phyloP scores from a whole-genome alignment of 495 filamentous ascomycete species.

The Delitschia confertaspora region DNA sequence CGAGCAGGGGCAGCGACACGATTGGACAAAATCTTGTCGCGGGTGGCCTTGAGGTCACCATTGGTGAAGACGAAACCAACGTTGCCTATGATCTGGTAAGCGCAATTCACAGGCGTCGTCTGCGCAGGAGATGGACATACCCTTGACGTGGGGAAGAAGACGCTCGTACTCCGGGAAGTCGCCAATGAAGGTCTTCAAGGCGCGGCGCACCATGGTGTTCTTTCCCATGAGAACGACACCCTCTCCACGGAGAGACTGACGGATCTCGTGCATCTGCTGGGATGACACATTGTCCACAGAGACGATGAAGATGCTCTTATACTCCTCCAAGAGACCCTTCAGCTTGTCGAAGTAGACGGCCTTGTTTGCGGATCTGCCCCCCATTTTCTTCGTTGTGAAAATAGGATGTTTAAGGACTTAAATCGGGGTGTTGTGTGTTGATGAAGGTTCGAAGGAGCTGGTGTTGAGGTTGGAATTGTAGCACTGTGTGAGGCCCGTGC shows the following conservation, averaged over 20 bases:
- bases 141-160: slow-evolving; percentile 89
- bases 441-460: no score
- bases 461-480: background rate
- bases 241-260: slow-evolving; percentile 62
- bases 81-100: slow-evolving; percentile 48
- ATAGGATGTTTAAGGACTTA: slow-evolving; percentile 35
- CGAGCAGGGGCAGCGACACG: slow-evolving; percentile 94
- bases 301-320: slow-evolving; percentile 95
- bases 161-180: slow-evolving; percentile 96
- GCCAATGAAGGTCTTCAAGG: slow-evolving; percentile 84
- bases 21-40: slow-evolving; percentile 91
- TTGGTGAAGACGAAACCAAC: slow-evolving; percentile 99
- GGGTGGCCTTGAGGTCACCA: slow-evolving; percentile 78
- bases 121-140: slow-evolving; percentile 33
- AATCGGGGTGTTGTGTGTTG: no score
- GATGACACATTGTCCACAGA: slow-evolving; percentile 62
- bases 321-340: slow-evolving; percentile 63
- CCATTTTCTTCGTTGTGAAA: slow-evolving; percentile 72
- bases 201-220: slow-evolving; percentile 99
- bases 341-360: slow-evolving; percentile 99
- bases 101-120: background rate
- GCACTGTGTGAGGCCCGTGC: background rate
- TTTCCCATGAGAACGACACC: slow-evolving; percentile 98
- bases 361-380: slow-evolving; percentile 93
- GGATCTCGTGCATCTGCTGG: slow-evolving; percentile 99